Base-by-base conservation (phyloP, 352 stramenopile species). In the Phytophthora chlamydospora region DNA sequence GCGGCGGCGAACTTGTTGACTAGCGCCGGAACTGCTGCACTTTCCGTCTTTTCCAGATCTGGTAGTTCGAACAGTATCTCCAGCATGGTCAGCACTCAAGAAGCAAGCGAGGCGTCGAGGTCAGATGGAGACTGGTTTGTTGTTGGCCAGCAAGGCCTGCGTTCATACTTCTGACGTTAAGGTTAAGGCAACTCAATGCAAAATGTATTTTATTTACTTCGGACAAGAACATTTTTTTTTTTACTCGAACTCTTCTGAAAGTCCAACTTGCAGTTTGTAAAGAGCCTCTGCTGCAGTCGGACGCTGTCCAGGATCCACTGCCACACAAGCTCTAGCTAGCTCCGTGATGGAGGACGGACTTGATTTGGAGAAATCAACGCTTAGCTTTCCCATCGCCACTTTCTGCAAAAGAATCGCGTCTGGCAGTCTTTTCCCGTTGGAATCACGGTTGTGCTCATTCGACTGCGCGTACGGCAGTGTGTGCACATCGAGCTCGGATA, bases 1-100 rank as follows among this genome's bases (percentile, higher is more conserved):
- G 24, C 32, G 40, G 65, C 59, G 24, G 52, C 21, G 8, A 69
- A 35, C 47, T 49, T 73, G 29, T 36, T 73, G 1, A 70, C 16
- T 16, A 66, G 27, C 13, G 65, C 65, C 29, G 59, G 65, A 2
- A 55, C 7, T 34, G 53, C 33, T 2, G 65, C 65, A 1, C 54
- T 73, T 16, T 19, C 59, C 19, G 65, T 61, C 10, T 66, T 73
- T 39, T 62, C 27, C 6, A 34, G 48, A 1, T 36, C 39, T 7
- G 24, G 24, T 24, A 51, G 16, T 45, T 19, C 14, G 2, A 57
- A 17, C 16, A 48, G 38, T 16, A 13, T 14, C 12, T 14, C 14
- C 34, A 21, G 6, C 27, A 4, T 35, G 6, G 39, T 29, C 6
- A 39, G 21, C 5, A 21, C 7, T n/a, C 32, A 52, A 16, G 39